Base-by-base conservation (phyloP, 345 rosid species). In the Microthlaspi erraticum region DNA sequence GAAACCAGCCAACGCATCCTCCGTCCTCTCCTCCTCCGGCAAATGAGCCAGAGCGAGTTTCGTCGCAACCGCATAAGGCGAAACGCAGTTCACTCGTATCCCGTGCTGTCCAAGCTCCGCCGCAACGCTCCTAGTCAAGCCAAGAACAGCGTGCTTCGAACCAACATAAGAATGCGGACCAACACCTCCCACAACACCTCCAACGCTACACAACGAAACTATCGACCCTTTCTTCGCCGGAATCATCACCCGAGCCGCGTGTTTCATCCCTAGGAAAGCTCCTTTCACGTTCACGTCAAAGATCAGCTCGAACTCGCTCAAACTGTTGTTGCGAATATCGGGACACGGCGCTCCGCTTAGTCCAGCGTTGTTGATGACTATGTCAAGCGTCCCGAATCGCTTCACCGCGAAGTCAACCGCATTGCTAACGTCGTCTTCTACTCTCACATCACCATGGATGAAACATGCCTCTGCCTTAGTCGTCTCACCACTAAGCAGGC, bases 31-130 rank as follows among this genome's bases (percentile, higher is more conserved):
- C 0, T 85, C 96, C 77, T 82, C 88, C 0, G 75, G 97, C 74
- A 91, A 76, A 83, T 89, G 90, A 79, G 94, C 87, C 71, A 91
- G 10, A 0, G 97, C 80, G 68, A 93, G 81, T 32, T 78, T 73
- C 0, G 97, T 93, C 1, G 78, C 61, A 31, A 89, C 87, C 1
- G 77, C 86, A n/a, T 91, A 93, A 57, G 98, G 97, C 3, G 98
- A 93, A 60, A 93, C 90, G 13, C 97, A 93, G 84, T 93, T 93
- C 53, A 93, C 93, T 0, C 97, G 91, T 60, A 93, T 93, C 71
- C 97, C 96, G 10, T 93, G 75, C 63, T 85, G 83, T 63, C 98
- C 98, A 11, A 93, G 82, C 83, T 93, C 98, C 0, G 97, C 97
- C 9, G 97, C 97, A 11, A 93, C 96, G 46, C 64, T 93, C 81